phyloP scores from a whole-genome alignment of 257 asterid species.

The Solanum boliviense region DNA sequence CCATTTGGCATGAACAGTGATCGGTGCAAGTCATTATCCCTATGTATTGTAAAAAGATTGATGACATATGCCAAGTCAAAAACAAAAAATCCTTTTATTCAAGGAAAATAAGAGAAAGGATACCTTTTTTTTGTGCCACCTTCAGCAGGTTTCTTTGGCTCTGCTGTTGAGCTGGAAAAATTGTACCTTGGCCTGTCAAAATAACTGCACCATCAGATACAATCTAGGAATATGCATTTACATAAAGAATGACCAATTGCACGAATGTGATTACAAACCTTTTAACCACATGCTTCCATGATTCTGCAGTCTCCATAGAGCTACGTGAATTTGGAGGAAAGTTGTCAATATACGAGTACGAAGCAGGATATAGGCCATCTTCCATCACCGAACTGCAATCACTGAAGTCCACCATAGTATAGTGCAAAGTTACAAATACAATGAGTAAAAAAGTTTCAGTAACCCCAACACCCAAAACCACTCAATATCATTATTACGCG shows the following conservation, averaged over 20 bases:
- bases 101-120: slow-evolving; percentile 7
- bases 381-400: slow-evolving; percentile 26
- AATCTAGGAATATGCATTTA: background rate
- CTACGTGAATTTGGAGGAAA: slow-evolving; percentile 28
- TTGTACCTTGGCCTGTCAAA: slow-evolving; percentile 67
- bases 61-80: background rate
- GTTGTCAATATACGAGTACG: slow-evolving; percentile 20
- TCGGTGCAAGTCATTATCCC: slow-evolving; percentile 96
- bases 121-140: slow-evolving; percentile 83
- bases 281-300: slow-evolving; percentile 57
- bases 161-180: slow-evolving; percentile 29
- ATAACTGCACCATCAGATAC: slow-evolving; percentile 14
- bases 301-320: slow-evolving; percentile 27
- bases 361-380: slow-evolving; percentile 28
- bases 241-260: background rate
- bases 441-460: background rate
- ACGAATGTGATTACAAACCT: slow-evolving; percentile 32
- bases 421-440: background rate
- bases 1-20: slow-evolving; percentile 94
- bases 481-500: background rate
- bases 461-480: background rate
- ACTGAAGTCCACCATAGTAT: slow-evolving; percentile 6
- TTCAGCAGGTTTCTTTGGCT: slow-evolving; percentile 42
- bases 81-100: background rate
- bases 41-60: slow-evolving; percentile 10